Base-by-base conservation (phyloP, 495 filamentous ascomycete species). In the Talaromyces ruber region DNA sequence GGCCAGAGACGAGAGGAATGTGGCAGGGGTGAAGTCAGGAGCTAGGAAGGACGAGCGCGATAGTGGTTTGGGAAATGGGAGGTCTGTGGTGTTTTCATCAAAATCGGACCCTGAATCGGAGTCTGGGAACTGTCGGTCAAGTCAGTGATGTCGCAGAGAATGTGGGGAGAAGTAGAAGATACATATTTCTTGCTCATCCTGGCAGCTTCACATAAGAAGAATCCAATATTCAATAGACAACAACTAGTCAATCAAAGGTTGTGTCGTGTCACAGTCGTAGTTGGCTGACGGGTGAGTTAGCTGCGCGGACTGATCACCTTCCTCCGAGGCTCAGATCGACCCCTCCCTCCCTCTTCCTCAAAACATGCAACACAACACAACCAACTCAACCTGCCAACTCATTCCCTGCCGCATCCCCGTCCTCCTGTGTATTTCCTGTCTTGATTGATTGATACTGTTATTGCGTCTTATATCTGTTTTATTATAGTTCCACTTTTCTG, bases 61-160 rank as follows among this genome's bases (percentile, higher is more conserved):
- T 52, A 97, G 82, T 3, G 91, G 89, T 39, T 85, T 79, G 8
- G 92, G 92, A 76, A 93, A 97, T 32, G 92, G 92, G 22, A 96
- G 85, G 47, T 83, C 82, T 55, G 82, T 81, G 61, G 84, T 79
- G 64, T 88, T 82, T 68, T 87, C 84, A 56, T 82, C 83, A 56
- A 81, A 74, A 65, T 82, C 82, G 53, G 80, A 82, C 52, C 71
- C 71, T 52, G 79, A 81, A 60, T 76, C 77, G 55, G 77, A 77
- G 64, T 79, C 80, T 64, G 71, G 75, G 65, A 82, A 81, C 81
- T 83, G 63, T 91, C 88, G 71, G 82, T 77, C 63, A 80, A 75
- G 22, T 88, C 67, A 24, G 68, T 29, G 64, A 86, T 89, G 64
- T 86, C 4, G 9, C 29, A 28, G 6, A n/a, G 25, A 32, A 29